These are phyloP conservation scores for Microbotryomycetes sp. DNA, from an alignment of 1,284 basidiomycete genomes.

Conservation along the genomic window DNA sequence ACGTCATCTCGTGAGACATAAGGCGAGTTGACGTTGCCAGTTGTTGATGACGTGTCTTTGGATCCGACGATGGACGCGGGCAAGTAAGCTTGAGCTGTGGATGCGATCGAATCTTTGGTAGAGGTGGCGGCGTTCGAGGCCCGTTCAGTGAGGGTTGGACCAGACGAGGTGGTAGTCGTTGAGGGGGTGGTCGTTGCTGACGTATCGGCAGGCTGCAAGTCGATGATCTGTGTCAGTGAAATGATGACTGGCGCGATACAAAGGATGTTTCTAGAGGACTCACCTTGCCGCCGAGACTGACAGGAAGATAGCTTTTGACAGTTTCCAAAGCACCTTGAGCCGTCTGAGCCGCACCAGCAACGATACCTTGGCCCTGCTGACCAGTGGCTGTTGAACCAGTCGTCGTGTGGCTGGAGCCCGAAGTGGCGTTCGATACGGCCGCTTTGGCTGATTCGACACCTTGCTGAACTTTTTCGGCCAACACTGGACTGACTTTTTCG, in stretches of 20 bases:
- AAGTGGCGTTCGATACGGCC: not conserved
- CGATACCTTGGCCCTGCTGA: not conserved
- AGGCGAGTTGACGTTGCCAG: not conserved
- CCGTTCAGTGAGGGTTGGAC: not conserved
- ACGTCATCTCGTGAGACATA: not conserved
- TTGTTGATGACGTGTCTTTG: not conserved
- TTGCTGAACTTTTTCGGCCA: conserved; percentile 5
- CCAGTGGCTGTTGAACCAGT: not conserved
- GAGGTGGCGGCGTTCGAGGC: not conserved
- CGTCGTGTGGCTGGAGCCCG: no score
- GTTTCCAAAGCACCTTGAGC: not conserved
- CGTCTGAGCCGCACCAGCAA: not conserved
- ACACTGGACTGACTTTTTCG: conserved; percentile 9
- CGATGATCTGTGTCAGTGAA: not conserved
- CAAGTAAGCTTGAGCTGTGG: not conserved
- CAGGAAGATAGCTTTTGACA: not conserved
- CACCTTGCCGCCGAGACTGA: not conserved
- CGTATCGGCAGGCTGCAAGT: not conserved
- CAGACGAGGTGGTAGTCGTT: not conserved
- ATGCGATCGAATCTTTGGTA: not conserved
- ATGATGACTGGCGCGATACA: no score
- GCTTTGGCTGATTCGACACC: not conserved
- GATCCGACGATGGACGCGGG: not conserved
- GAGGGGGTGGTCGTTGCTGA: not conserved
- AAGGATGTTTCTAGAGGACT: not conserved